phyloP scores from a whole-genome alignment of 2,329 filamentous ascomycete species.

The Neonectria punicea region DNA sequence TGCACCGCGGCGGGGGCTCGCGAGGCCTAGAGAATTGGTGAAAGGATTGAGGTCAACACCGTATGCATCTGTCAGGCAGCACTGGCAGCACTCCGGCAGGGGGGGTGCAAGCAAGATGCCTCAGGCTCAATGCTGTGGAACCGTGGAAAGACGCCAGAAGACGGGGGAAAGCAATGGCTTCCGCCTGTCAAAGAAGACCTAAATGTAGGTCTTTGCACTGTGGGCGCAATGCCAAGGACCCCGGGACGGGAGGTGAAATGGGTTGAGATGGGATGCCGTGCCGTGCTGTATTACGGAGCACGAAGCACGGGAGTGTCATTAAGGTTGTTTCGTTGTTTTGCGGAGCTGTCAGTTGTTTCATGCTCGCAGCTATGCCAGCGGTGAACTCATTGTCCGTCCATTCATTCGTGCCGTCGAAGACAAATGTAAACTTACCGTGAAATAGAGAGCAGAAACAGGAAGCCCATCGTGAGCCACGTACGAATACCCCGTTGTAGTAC shows the following conservation, averaged over 20 bases:
- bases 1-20: slow-evolving; percentile 18
- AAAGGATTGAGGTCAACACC: slow-evolving; percentile 15
- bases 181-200: background rate
- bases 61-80: slow-evolving; percentile 15
- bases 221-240: background rate
- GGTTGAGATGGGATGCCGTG: background rate
- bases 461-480: background rate
- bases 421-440: background rate
- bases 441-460: background rate
- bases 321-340: slow-evolving; percentile 15
- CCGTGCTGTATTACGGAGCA: background rate
- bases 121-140: slow-evolving; percentile 31
- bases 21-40: slow-evolving; percentile 12
- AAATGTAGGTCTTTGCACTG: background rate
- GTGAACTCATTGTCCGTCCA: background rate
- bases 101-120: slow-evolving; percentile 20
- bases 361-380: background rate
- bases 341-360: slow-evolving; percentile 17
- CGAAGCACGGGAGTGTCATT: slow-evolving; percentile 9
- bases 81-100: background rate
- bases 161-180: slow-evolving; percentile 7
- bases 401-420: background rate
- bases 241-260: background rate
- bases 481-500: background rate
- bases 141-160: slow-evolving; percentile 24